Base-by-base conservation (phyloP, 148 eudicot species). In the Gaultheria prostrata region DNA sequence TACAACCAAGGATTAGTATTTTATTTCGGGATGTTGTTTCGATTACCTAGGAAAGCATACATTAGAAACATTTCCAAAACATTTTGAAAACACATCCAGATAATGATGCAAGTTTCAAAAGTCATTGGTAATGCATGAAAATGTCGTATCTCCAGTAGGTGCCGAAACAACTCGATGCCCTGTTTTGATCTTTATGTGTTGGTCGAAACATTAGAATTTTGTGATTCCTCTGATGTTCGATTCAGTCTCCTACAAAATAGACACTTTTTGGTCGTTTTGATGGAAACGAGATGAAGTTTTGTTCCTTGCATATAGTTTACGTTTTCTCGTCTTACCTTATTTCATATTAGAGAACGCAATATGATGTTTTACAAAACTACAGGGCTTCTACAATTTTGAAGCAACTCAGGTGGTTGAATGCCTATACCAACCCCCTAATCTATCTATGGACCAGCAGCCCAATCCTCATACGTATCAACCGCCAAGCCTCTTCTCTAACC, bases 401-500 rank as follows among this genome's bases (percentile, higher is more conserved):
- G 83, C 79, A 71, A 79, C 51, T 79, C 71, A 79, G 53, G 83
- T 53, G 24, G 79, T 72, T 56, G 79, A 79, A 17, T 71, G 83
- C 83, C 39, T 56, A 18, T 79, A 72, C 59, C 86, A 46, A 54
- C 57, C 71, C 54, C 28, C 83, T 84, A 71, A 49, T 79, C 30
- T 71, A 14, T 12, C 51, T 69, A 65, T 83, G 81, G 76, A 61
- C 76, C 85, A 83, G 21, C 76, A 54, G 56, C 59, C 85, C 20
- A 61, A 65, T 63, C 51, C 77, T 30, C 65, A 48, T 8, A 63
- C 69, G 17, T 79, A n/a, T 79, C 86, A 70, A 57, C 67, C 72
- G 35, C 86, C 82, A 53, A 75, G 56, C 72, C 70, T 84, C 83
- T 78, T 78, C 78, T 74, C 78, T 79, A 57, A 79, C 79, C 86